These are phyloP conservation scores for Marvania coccoides DNA, from an alignment of 139 green algal species.

Conservation along the genomic window DNA sequence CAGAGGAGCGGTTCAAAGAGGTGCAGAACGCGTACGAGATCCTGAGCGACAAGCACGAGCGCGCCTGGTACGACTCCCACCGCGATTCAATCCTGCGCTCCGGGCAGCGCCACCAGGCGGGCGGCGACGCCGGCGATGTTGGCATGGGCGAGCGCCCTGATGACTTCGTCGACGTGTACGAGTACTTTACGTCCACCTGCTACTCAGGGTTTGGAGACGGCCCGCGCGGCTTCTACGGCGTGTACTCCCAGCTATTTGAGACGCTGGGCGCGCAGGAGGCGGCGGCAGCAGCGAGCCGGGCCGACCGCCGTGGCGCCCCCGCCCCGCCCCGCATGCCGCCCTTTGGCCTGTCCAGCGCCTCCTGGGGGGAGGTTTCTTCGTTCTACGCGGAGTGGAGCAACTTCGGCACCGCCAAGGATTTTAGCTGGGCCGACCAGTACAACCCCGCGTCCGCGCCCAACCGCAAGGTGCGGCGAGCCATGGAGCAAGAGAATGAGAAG, in stretches of 20 bases:
- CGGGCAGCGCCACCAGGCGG: constrained; percentile 67
- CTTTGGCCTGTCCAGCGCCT: constrained; percentile 23
- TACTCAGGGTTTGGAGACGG: constrained; percentile 81
- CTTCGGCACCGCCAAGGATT: constrained; percentile 75
- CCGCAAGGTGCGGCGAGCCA: constrained; percentile 69
- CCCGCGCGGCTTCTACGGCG: constrained; percentile 78
- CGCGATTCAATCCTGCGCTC: constrained; percentile 75
- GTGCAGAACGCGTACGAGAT: constrained; percentile 95
- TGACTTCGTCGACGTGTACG: constrained; percentile 76
- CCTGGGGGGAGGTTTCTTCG: constrained; percentile 43
- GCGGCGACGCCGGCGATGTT: constrained; percentile 20
- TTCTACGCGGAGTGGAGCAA: constrained; percentile 85
- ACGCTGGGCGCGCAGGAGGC: constrained; percentile 61
- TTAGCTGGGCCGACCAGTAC: constrained; percentile 83
- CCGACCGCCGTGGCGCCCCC: neutral
- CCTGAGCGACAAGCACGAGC: constrained; percentile 85
- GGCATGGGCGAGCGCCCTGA: constrained; percentile 34
- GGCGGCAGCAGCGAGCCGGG: constrained; percentile 18
- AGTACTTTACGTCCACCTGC: constrained; percentile 66
- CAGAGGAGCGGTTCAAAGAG: constrained; percentile 82
- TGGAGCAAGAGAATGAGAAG: constrained; percentile 95
- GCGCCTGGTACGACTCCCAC: constrained; percentile 91
- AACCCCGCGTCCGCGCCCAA: constrained; percentile 74
- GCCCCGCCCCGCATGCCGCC: neutral
- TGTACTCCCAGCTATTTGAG: constrained; percentile 78